Percentiles rank a stretch among this genome's conserved stretches.
These are phyloP conservation scores for Diplocarpon rosae DNA, from an alignment of 2,329 filamentous ascomycete genomes.

Conservation along the genomic window DNA sequence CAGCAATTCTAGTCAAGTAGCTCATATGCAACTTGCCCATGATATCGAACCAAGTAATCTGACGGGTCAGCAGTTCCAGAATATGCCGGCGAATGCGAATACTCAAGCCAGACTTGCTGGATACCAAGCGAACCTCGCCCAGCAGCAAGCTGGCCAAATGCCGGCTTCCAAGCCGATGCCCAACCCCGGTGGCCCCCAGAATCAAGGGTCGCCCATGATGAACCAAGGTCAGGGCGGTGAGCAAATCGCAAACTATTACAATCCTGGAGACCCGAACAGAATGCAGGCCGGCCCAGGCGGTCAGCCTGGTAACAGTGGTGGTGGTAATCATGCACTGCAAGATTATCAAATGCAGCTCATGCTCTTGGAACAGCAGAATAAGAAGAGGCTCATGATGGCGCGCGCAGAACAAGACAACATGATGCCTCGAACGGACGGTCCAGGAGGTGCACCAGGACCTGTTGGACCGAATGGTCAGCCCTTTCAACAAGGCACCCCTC, in stretches of 20 bases:
- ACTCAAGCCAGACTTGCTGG: slow-evolving; percentile 57
- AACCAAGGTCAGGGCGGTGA: slow-evolving; percentile 56
- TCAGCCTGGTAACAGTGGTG: slow-evolving; percentile 24
- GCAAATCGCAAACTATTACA: slow-evolving; percentile 49
- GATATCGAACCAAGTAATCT: slow-evolving; percentile 67
- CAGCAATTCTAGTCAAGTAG: slow-evolving; percentile 36
- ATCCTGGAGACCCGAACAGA: slow-evolving; percentile 43
- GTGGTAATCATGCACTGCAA: slow-evolving; percentile 63
- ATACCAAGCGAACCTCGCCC: slow-evolving; percentile 74
- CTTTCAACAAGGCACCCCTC: slow-evolving; percentile 60
- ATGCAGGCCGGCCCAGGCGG: slow-evolving; percentile 46
- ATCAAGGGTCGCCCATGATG: slow-evolving; percentile 74
- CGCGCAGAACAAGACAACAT: slow-evolving; percentile 64
- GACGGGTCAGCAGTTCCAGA: slow-evolving; percentile 64
- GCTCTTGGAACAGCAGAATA: slow-evolving; percentile 79
- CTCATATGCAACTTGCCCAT: slow-evolving; percentile 53
- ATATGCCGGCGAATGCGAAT: slow-evolving; percentile 36
- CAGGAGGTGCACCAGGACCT: slow-evolving; percentile 42
- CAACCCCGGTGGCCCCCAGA: slow-evolving; percentile 61
- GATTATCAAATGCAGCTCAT: slow-evolving; percentile 88
- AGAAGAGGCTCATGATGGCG: slow-evolving; percentile 76
- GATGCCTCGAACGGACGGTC: slow-evolving; percentile 37
- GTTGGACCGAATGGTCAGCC: slow-evolving; percentile 45
- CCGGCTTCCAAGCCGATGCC: slow-evolving; percentile 38
- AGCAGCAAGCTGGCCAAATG: slow-evolving; percentile 47